phyloP scores from a whole-genome alignment of 768 basidiomycete genomes.

The Boletus insuetus region DNA sequence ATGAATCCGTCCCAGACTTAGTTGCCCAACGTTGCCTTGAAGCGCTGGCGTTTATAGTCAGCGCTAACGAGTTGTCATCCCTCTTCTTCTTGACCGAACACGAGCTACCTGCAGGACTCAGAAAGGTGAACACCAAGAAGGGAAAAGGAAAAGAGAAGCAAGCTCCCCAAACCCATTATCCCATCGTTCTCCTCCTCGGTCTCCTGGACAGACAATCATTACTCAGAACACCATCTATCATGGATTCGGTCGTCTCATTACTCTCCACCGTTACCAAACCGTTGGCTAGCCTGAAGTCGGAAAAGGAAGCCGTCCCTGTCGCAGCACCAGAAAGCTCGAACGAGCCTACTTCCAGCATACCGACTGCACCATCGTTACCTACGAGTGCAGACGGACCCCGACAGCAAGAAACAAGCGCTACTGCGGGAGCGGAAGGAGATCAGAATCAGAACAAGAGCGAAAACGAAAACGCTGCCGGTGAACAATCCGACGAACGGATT shows the following conservation, averaged over 20 bases:
- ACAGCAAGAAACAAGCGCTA: slow-evolving; percentile 15
- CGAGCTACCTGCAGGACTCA: slow-evolving; percentile 79
- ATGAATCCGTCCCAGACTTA: slow-evolving; percentile 86
- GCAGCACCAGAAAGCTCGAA: slow-evolving; percentile 17
- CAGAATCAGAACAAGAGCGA: slow-evolving; percentile 25
- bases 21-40: slow-evolving; percentile 95
- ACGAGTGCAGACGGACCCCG: slow-evolving; percentile 8
- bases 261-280: slow-evolving; percentile 89
- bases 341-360: slow-evolving; percentile 8
- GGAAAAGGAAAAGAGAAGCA: slow-evolving; percentile 96
- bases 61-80: slow-evolving; percentile 77
- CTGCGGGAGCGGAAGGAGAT: slow-evolving; percentile 14
- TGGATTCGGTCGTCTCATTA: slow-evolving; percentile 89
- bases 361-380: slow-evolving; percentile 4
- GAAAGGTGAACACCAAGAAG: slow-evolving; percentile 69
- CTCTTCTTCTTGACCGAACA: slow-evolving; percentile 96
- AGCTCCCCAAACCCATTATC: slow-evolving; percentile 77
- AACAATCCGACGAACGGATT: slow-evolving; percentile 38
- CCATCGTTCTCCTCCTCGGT: slow-evolving; percentile 84
- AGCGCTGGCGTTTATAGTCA: slow-evolving; percentile 84
- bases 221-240: slow-evolving; percentile 82
- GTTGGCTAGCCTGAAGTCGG: slow-evolving; percentile 60
- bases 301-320: slow-evolving; percentile 32
- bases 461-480: slow-evolving; percentile 12
- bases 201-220: slow-evolving; percentile 85